Evolutionary conservation across 2,329 filamentous ascomycete species (phyloP), one percentile per base, ranked within the genome.

Genomic region (Xylariaceae sp.): DNA sequence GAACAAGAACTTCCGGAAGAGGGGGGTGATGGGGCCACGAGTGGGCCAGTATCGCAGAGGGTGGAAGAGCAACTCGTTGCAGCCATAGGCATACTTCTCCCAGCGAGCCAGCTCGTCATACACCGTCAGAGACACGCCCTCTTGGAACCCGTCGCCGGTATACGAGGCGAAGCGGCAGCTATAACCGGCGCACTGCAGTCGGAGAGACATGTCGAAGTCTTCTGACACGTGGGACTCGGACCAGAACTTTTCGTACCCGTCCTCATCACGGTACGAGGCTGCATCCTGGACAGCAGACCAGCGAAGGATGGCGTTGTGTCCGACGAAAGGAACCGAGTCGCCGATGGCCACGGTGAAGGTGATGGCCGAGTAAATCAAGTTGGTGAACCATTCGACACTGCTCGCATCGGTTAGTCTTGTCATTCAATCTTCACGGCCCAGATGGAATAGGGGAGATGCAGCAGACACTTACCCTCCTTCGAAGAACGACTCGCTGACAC

Each of bases 51-150:
- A 79, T 44, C 76, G 74, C 44, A 90, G 68, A 3, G 85, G 86
- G 56, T 90, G 75, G 68, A 92, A 90, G 41, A 90, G 71, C 41
- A 90, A 70, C 65, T 89, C 85, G 59, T 85, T 86, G 64, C 86
- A 89, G 26, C 85, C 85, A 53, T 88, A 89, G 3, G 85, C 86
- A 58, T 88, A 88, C 63, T 90, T 90, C 57, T 90, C 85, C 85
- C 86, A 90, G 41, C 85, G 81, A 2, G 84, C 82, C 43, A 90
- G 70, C 61, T 90, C 86, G 61, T 90, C 85, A 57, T 90, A 88
- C 8, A 90, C 84, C 1, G 85, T 90, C 40, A 90, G 68, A 2
- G 85, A 89, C 38, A 90, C 85, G 48, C 86, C 85, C 59, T 90
- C 85, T 59, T 88, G 83, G 69, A 88, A 88, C 34, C 80, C 83